These are phyloP conservation scores for Tetrastigma voinierianum DNA, from an alignment of 164 flowering plant genomes.

Conservation along the genomic window DNA sequence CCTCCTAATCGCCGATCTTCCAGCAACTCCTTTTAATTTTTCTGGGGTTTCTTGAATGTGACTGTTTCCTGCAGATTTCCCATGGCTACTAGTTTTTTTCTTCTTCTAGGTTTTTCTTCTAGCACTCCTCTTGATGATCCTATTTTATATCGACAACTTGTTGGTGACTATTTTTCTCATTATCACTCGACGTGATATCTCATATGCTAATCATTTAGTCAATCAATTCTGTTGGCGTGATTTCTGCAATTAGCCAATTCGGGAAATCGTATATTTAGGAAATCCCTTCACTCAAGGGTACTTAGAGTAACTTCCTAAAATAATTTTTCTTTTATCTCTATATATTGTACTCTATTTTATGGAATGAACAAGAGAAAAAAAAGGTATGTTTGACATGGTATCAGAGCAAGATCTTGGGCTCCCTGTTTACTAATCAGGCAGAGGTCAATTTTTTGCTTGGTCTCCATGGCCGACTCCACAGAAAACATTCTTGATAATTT, in stretches of 20 bases:
- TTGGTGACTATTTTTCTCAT: too few species aligned
- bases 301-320: constrained; percentile 1
- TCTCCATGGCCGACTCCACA: constrained; percentile 2
- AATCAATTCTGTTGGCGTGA: too few species aligned
- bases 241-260: too few species aligned
- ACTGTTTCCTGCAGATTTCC: not conserved
- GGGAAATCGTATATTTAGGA: too few species aligned
- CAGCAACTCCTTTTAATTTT: not conserved
- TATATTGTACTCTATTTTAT: constrained; percentile 1
- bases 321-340: constrained; percentile 4
- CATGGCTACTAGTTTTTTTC: not conserved
- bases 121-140: too few species aligned
- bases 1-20: not conserved
- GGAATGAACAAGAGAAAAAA: not conserved
- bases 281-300: too few species aligned
- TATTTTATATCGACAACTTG: too few species aligned
- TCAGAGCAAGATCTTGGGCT: constrained; percentile 3
- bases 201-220: too few species aligned
- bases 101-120: not conserved
- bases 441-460: not conserved
- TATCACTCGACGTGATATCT: too few species aligned
- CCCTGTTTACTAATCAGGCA: not conserved
- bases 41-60: constrained; percentile 16
- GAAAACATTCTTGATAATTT: not conserved
- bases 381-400: too few species aligned